Percentiles rank a stretch among this genome's conserved stretches.
phyloP scores from a whole-genome alignment of 2,329 filamentous ascomycete genomes.

The Ceratocystis cacaofunesta region DNA sequence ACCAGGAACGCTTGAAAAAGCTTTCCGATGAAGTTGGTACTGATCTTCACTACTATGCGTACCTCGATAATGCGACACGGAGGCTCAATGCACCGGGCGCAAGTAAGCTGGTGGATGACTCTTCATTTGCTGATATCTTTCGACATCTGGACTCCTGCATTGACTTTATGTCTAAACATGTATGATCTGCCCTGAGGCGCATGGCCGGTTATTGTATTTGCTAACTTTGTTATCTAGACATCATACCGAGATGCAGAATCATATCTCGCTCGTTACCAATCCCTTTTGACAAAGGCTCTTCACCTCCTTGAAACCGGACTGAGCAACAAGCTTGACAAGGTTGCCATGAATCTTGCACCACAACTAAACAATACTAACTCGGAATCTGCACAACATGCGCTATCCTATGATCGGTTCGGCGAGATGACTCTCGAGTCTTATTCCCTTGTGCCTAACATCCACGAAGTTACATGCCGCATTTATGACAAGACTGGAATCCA shows the following conservation, averaged over 20 bases:
- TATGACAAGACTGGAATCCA: constrained; percentile 39
- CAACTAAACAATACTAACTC: constrained; percentile 42
- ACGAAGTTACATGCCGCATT: constrained; percentile 35
- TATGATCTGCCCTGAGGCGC: constrained; percentile 29
- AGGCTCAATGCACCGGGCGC: constrained; percentile 85
- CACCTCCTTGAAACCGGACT: constrained; percentile 47
- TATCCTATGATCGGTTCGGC: constrained; percentile 45
- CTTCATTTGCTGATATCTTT: constrained; percentile 78
- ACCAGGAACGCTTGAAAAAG: constrained; percentile 63
- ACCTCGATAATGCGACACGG: constrained; percentile 78
- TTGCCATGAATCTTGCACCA: constrained; percentile 38
- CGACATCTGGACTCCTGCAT: constrained; percentile 79
- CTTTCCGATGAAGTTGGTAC: constrained; percentile 75
- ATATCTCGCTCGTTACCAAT: constrained; percentile 75
- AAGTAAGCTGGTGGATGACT: constrained; percentile 66
- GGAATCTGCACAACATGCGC: constrained; percentile 42
- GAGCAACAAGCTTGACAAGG: constrained; percentile 35
- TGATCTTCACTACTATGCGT: constrained; percentile 88
- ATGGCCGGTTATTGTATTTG: not conserved
- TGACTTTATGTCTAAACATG: constrained; percentile 79
- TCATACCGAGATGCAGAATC: constrained; percentile 75
- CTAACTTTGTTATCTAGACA: constrained; percentile 34
- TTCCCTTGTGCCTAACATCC: constrained; percentile 40
- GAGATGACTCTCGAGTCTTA: constrained; percentile 44
- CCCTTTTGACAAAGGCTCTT: constrained; percentile 55